Conservation (phyloP, 2,329 filamentous ascomycete genomes). For the Alternaria ventricosa region DNA sequence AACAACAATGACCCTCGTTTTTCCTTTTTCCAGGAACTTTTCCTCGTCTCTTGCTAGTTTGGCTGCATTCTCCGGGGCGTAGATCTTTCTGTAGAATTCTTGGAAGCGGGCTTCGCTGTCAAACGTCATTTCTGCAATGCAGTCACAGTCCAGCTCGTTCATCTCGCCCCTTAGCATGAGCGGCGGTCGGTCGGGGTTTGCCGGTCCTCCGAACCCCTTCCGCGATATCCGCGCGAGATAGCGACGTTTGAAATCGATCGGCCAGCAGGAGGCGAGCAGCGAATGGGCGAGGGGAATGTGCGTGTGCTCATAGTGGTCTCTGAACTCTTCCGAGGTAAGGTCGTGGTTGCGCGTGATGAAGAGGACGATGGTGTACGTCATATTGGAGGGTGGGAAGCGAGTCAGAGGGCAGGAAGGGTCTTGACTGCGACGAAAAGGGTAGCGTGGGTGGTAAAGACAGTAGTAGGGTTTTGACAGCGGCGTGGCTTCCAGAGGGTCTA, state of each 20-base stretch:
- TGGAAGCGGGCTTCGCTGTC: slow-evolving; percentile 29
- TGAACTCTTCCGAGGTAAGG: slow-evolving; percentile 35
- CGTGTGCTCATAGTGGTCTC: slow-evolving; percentile 34
- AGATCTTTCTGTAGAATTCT: slow-evolving; percentile 34
- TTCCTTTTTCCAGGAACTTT: slow-evolving; percentile 28
- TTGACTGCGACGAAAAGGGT: background rate
- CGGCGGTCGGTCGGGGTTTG: slow-evolving; percentile 30
- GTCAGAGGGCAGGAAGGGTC: background rate
- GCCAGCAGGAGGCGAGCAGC: slow-evolving; percentile 27
- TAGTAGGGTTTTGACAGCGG: slow-evolving; percentile 14
- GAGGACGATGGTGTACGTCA: slow-evolving; percentile 35
- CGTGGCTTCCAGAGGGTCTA: slow-evolving; percentile 16
- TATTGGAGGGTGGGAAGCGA: slow-evolving; percentile 8
- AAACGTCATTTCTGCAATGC: slow-evolving; percentile 34
- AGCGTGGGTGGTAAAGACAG: background rate
- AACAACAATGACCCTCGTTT: slow-evolving; percentile 33
- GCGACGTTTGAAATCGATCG: slow-evolving; percentile 28
- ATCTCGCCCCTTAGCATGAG: slow-evolving; percentile 31
- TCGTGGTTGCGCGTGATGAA: slow-evolving; percentile 32
- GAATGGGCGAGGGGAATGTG: slow-evolving; percentile 35
- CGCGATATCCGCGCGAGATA: slow-evolving; percentile 35
- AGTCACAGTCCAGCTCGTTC: slow-evolving; percentile 35
- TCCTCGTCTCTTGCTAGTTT: slow-evolving; percentile 32
- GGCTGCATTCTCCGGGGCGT: slow-evolving; percentile 27
- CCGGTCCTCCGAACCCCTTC: slow-evolving; percentile 34